Percentiles rank a stretch among this genome's conserved stretches.
phyloP scores from a whole-genome alignment of 2,329 filamentous ascomycete species.

The Endocalyx cinctus region DNA sequence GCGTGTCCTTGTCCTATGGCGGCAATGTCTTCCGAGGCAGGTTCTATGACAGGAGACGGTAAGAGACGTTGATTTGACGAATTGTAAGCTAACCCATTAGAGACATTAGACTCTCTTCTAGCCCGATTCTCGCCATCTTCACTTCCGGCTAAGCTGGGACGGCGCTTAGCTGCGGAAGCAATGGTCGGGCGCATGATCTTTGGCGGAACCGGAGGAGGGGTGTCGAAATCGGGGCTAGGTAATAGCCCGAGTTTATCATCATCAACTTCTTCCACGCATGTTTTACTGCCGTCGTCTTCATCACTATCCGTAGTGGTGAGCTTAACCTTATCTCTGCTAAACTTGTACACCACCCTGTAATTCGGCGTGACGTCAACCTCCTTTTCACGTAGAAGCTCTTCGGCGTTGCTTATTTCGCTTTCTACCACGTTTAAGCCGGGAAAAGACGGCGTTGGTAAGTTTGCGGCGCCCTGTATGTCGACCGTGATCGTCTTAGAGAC shows the following conservation, averaged over 20 bases:
- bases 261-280: constrained; percentile 18
- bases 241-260: constrained; percentile 15
- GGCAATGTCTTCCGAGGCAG: constrained; percentile 31
- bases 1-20: too few species aligned
- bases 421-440: constrained; percentile 56
- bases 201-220: constrained; percentile 19
- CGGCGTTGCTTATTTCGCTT: constrained; percentile 28
- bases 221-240: constrained; percentile 2
- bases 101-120: constrained; percentile 11
- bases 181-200: constrained; percentile 17
- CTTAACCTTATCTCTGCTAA: constrained; percentile 47
- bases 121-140: constrained; percentile 3
- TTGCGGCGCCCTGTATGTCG: constrained; percentile 51
- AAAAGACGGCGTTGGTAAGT: constrained; percentile 48
- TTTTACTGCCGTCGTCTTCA: constrained; percentile 20
- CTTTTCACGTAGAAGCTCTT: constrained; percentile 4
- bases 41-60: constrained; percentile 16
- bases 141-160: too few species aligned
- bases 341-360: constrained; percentile 56
- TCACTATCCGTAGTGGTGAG: constrained; percentile 33
- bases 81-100: constrained; percentile 7
- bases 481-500: constrained; percentile 62
- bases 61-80: constrained; percentile 18
- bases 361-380: constrained; percentile 22
- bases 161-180: constrained; percentile 14